A percentile compares a stretch with the other conserved stretches of the same genome.
Conservation (phyloP, 2,329 filamentous ascomycete species). For the Rutstroemia sp. region DNA sequence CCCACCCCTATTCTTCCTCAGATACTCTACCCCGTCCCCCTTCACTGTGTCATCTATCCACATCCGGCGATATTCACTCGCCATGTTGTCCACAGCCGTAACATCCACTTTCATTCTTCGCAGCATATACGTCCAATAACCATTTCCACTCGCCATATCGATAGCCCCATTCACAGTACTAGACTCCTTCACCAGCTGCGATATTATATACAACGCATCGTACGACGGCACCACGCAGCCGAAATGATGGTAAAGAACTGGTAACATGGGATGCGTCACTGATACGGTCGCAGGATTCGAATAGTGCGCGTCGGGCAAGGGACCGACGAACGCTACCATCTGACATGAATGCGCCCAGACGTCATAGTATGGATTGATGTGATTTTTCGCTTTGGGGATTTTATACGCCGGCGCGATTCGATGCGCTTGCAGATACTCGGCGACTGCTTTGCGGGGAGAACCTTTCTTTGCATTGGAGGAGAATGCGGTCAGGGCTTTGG, state of each 20-base stretch:
- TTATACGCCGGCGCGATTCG: slow-evolving; percentile 41
- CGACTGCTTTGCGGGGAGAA: slow-evolving; percentile 51
- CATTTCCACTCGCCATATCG: slow-evolving; percentile 65
- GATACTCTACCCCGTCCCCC: slow-evolving; percentile 51
- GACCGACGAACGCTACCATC: slow-evolving; percentile 52
- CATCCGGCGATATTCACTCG: slow-evolving; percentile 59
- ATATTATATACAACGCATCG: slow-evolving; percentile 55
- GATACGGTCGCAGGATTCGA: slow-evolving; percentile 38
- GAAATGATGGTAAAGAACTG: slow-evolving; percentile 72
- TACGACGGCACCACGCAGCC: slow-evolving; percentile 64
- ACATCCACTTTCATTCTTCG: slow-evolving; percentile 49
- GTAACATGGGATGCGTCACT: slow-evolving; percentile 60
- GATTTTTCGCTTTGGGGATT: slow-evolving; percentile 40
- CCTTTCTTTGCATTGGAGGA: slow-evolving; percentile 57
- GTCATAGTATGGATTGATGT: slow-evolving; percentile 58
- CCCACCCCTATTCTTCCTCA: slow-evolving; percentile 42
- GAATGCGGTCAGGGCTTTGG: slow-evolving; percentile 56
- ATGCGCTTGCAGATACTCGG: slow-evolving; percentile 46
- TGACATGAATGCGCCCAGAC: slow-evolving; percentile 60
- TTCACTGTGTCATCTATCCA: slow-evolving; percentile 64
- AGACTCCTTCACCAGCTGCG: slow-evolving; percentile 37
- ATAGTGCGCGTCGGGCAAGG: slow-evolving; percentile 45
- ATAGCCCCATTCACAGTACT: slow-evolving; percentile 41
- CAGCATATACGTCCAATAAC: slow-evolving; percentile 70
- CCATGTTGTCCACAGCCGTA: slow-evolving; percentile 57